Base-by-base conservation (phyloP, 805 yeast species). In the Saturnispora hagleri region DNA sequence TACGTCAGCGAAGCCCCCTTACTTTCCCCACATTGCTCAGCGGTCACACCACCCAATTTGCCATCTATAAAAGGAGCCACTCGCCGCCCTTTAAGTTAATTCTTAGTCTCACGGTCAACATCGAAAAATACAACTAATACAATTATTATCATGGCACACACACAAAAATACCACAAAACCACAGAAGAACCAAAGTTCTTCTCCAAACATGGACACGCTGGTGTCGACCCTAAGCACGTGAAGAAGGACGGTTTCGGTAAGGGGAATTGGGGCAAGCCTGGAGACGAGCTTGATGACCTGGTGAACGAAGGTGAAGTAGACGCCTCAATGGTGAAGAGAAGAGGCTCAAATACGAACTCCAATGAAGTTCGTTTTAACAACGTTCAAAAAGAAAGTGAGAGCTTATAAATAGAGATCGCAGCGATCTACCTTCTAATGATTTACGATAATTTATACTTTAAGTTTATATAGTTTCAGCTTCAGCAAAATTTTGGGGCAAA, bases 241-340 rank as follows among this genome's bases (percentile, higher is more conserved):
- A 88, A 88, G 77, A 88, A 86, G 65, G 76, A 76, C 53, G 97
- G 97, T 47, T 84, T 84, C 34, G 97, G 97, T 46, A 82, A 80
- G 60, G 84, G 82, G 58, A 89, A 89, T 62, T 88, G 96, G 96
- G 97, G 97, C 43, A 71, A 73, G 54, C 76, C 81, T 8, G 91
- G 89, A 31, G 95, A 86, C 59, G 96, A 88, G 60, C 64, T 83
- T 49, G 78, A 79, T 46, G 86, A 81, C 55, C 65, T 86, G 55
- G 74, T 78, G 53, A 79, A 77, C 50, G 69, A 74, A 18, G 86
- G 83, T 47, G 82, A 79, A 55, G 72, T 80, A 56, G 72, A 74
- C 4, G 72, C 73, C 4, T 68, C 75, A 17, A 69, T 72, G 61
- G 70, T 70, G 50, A 73, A 73, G 41, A 71, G 81, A 66, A 63